These are phyloP conservation scores for Lantana camara DNA, from an alignment of 257 asterid species.

Conservation along the genomic window DNA sequence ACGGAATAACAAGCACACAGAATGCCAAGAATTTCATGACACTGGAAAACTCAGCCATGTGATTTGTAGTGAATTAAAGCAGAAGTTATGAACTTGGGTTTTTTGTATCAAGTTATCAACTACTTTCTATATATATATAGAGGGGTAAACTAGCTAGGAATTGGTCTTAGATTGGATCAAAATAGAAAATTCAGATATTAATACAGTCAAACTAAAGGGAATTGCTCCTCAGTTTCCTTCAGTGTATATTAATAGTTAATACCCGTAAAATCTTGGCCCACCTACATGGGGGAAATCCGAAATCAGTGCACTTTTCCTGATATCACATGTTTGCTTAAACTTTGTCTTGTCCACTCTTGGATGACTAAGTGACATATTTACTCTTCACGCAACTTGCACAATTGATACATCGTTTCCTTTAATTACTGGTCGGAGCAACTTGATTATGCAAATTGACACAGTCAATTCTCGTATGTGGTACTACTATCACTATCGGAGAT, in stretches of 20 bases:
- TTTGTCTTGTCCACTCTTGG: too few relatives aligned
- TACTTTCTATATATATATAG: neutral
- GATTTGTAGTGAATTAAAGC: neutral
- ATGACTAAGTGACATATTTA: too few relatives aligned
- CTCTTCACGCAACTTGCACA: too few relatives aligned
- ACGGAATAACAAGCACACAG: conserved; percentile 6
- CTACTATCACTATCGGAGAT: too few relatives aligned
- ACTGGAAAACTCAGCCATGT: conserved; percentile 20
- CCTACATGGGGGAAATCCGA: neutral
- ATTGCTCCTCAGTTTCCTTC: neutral
- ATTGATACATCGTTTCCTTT: too few relatives aligned
- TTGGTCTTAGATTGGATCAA: conserved; percentile 6
- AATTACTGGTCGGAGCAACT: too few relatives aligned
- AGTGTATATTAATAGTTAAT: too few relatives aligned
- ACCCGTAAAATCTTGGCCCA: too few relatives aligned
- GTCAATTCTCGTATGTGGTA: too few relatives aligned
- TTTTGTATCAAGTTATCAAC: neutral
- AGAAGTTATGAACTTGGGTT: neutral
- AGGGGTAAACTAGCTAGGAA: neutral
- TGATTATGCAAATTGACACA: too few relatives aligned
- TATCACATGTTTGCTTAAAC: too few relatives aligned
- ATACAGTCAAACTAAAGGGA: neutral
- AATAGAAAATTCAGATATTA: conserved; percentile 6
- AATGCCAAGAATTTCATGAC: conserved; percentile 12
- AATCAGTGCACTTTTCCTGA: neutral